Conservation (phyloP, 192 early-diverging fungal genomes). For the Radiomyces spectabilis region DNA sequence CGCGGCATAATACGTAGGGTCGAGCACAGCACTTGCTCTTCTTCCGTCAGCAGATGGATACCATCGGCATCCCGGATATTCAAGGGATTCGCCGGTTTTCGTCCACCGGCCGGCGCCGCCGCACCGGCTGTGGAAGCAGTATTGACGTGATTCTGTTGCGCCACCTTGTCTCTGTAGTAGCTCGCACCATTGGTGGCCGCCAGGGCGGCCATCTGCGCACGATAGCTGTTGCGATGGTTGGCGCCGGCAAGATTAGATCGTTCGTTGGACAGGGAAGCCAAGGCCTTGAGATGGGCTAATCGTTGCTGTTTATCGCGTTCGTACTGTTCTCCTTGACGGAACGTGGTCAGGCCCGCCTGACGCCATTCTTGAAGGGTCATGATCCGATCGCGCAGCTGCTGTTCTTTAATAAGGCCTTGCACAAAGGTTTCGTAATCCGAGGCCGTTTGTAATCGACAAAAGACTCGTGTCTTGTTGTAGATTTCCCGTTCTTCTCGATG, state of each 20-base stretch:
- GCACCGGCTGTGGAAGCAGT: not conserved
- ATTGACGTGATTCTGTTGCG: not conserved
- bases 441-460: conserved; percentile 77
- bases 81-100: conserved; percentile 49
- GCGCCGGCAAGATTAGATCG: conserved; percentile 20
- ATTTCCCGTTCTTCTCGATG: conserved; percentile 87
- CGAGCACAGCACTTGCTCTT: conserved; percentile 78
- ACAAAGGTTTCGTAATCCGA: conserved; percentile 77
- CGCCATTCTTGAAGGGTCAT: conserved; percentile 84
- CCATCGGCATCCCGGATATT: conserved; percentile 81
- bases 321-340: conserved; percentile 69
- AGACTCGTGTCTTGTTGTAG: conserved; percentile 69
- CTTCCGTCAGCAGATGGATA: conserved; percentile 70
- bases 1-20: conserved; percentile 78
- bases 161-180: conserved; percentile 23
- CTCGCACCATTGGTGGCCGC: conserved; percentile 8
- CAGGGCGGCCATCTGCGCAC: conserved; percentile 32
- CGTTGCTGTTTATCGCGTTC: conserved; percentile 55
- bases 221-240: conserved; percentile 28
- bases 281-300: conserved; percentile 23
- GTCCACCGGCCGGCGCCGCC: not conserved
- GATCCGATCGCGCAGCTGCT: conserved; percentile 70
- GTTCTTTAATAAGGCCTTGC: conserved; percentile 69
- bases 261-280: conserved; percentile 16
- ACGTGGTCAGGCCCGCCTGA: conserved; percentile 77